phyloP scores from a whole-genome alignment of 345 rosid genomes.

The Adansonia digitata region DNA sequence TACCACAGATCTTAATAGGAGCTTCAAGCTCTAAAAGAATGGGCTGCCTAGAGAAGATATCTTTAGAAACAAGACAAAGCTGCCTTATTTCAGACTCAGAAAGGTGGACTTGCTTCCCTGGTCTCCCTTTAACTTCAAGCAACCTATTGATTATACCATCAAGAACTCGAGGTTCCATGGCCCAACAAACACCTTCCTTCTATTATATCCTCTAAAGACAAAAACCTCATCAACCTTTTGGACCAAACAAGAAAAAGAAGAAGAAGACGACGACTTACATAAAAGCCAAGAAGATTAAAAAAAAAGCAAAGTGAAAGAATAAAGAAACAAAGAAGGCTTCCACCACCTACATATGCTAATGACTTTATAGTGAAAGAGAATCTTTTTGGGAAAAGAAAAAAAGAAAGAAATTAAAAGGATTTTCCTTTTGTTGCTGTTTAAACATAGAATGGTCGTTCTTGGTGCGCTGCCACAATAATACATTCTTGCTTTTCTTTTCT shows the following conservation, averaged over 20 bases:
- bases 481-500: neutral
- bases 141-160: constrained; percentile 48
- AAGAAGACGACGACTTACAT: no score
- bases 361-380: neutral
- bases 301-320: constrained; percentile 3
- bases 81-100: constrained; percentile 52
- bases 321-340: neutral
- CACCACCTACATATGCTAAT: no score
- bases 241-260: neutral
- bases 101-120: constrained; percentile 51
- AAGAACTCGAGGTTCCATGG: constrained; percentile 39
- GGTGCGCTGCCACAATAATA: constrained; percentile 10
- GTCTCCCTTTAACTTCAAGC: constrained; percentile 42
- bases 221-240: neutral
- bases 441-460: no score
- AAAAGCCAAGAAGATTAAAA: neutral
- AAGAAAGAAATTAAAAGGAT: no score
- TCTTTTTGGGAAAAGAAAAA: neutral
- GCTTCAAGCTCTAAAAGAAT: constrained; percentile 52
- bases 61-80: constrained; percentile 41
- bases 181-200: neutral
- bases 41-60: constrained; percentile 48
- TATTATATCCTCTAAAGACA: neutral
- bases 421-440: no score
- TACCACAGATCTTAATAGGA: constrained; percentile 64